These are phyloP conservation scores for Symbiodinium pilosum DNA, from an alignment of 73 alveolate species.

Conservation along the genomic window DNA sequence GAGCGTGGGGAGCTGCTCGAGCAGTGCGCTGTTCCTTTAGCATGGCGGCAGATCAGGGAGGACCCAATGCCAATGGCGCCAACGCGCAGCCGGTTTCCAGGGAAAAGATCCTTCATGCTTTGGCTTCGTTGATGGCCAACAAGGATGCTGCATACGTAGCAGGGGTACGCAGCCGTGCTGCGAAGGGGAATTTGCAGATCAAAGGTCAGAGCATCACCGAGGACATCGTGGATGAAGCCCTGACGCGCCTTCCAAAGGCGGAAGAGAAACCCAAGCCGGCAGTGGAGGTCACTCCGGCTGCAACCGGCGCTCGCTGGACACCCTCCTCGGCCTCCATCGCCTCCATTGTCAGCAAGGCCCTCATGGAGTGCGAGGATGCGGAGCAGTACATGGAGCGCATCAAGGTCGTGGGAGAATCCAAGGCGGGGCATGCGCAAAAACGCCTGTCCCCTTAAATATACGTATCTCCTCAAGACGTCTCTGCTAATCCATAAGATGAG, in stretches of 20 bases:
- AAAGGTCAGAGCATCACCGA: slow-evolving; percentile 33
- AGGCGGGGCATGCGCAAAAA: too few relatives aligned
- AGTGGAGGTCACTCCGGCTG: neutral
- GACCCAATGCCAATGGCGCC: neutral
- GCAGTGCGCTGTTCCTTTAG: neutral
- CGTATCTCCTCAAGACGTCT: too few relatives aligned
- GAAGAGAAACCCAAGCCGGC: neutral
- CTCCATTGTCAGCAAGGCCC: slow-evolving; percentile 40
- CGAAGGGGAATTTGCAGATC: neutral
- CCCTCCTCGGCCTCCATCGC: slow-evolving; percentile 27
- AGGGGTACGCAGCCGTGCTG: neutral
- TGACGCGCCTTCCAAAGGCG: neutral
- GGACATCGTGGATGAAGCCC: slow-evolving; percentile 51
- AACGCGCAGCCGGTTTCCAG: neutral
- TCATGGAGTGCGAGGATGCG: slow-evolving; percentile 59
- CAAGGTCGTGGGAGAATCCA: neutral
- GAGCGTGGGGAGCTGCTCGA: too few relatives aligned
- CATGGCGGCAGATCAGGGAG: slow-evolving; percentile 77
- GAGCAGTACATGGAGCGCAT: slow-evolving; percentile 46
- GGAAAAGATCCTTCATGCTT: neutral
- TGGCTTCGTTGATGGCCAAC: slow-evolving; percentile 24
- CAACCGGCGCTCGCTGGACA: slow-evolving; percentile 46
- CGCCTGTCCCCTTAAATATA: too few relatives aligned
- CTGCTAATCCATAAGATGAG: neutral
- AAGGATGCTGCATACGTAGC: slow-evolving; percentile 29